Base-by-base conservation (phyloP, 2,329 filamentous ascomycete species). In the Colletotrichum tamarilloi region DNA sequence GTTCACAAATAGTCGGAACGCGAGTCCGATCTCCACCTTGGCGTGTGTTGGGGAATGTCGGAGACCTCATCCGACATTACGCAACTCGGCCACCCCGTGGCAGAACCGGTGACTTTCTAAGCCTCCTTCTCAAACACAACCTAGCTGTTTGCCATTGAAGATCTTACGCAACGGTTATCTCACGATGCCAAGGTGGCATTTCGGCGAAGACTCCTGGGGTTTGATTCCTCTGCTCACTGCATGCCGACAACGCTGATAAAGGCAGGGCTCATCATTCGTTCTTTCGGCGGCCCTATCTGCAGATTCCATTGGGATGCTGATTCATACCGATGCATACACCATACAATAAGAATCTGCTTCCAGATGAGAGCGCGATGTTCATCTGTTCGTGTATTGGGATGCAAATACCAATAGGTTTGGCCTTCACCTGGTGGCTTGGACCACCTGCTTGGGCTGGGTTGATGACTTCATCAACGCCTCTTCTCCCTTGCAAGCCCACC, bases 21-120 rank as follows among this genome's bases (percentile, higher is more conserved):
- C 0, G 2, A 1, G 7, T 57, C 70, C 70, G 70, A 58, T 6
- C 7, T 22, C 67, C 66, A 62, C 70, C 16, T 26, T 30, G 46
- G 28, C 19, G 24, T 30, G 35, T 3, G 11, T 38, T 49, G 19
- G 28, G 49, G 30, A 66, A 70, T 73, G 67, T 73, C 70, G 70
- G 70, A 62, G 8, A 32, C 9, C 5, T 5, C 22, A 19, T 52
- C 70, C 70, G 70, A 65, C 59, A 42, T 65, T 62, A 22, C 49
- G 55, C 32, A 62, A 70, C 35, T 22, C 55, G 49, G 35, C 35
- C 62, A 65, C 49, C 16, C 70, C 12, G 38, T 35, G 59, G 55
- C 30, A 24, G 24, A 49, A 30, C 19, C 8, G 30, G n/a, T 24
- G 55, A 28, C 38, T 46, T 59, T 62, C 38, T 19, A 24, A 62